These are phyloP conservation scores for Mycena rosella DNA, from an alignment of 768 basidiomycete species.

Conservation along the genomic window DNA sequence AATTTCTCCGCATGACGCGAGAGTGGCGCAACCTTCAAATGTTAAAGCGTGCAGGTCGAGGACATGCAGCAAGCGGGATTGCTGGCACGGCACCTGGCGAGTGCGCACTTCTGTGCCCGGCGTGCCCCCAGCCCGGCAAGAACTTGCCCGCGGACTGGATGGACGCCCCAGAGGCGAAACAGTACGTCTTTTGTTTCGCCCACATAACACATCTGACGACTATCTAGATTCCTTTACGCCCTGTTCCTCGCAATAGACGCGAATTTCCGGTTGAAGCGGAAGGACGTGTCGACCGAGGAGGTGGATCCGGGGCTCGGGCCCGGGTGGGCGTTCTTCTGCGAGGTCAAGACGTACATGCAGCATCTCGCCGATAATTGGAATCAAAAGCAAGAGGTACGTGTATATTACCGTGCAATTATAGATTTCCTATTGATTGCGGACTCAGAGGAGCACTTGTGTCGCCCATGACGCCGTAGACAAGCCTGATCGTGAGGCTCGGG, in stretches of 20 bases:
- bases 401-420: no score
- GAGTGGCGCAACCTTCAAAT: conserved; percentile 38
- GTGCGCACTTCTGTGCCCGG: conserved; percentile 44
- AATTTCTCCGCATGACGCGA: conserved; percentile 27
- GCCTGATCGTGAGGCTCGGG: neutral
- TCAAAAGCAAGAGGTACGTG: conserved; percentile 17
- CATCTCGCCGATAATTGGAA: neutral
- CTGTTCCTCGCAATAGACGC: conserved; percentile 38
- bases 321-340: neutral
- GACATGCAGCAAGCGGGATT: conserved; percentile 35
- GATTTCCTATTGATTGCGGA: no score
- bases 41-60: conserved; percentile 37
- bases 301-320: conserved; percentile 33
- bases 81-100: conserved; percentile 32
- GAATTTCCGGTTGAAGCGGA: conserved; percentile 16
- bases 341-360: neutral
- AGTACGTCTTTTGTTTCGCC: conserved; percentile 4
- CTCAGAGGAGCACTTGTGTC: neutral
- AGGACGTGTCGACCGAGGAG: conserved; percentile 34
- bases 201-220: neutral
- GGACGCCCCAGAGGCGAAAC: conserved; percentile 23
- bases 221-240: conserved; percentile 33
- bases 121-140: conserved; percentile 44
- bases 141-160: conserved; percentile 43
- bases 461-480: neutral